Conservation (phyloP, 1,139 yeast species). For the Yamadazyma blattariae region DNA sequence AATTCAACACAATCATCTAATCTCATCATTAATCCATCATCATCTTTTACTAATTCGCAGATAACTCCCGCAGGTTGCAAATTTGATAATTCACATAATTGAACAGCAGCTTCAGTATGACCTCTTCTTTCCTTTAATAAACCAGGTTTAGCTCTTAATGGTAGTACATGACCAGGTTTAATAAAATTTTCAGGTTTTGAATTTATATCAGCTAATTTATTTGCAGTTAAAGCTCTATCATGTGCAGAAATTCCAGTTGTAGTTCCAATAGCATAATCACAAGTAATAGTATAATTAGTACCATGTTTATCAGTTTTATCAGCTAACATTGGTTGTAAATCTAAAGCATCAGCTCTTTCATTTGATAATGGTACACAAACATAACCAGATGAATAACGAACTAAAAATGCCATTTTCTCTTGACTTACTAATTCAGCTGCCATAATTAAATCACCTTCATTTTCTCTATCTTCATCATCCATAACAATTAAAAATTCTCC, state of each 20-base stretch:
- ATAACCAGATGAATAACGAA: constrained; percentile 85
- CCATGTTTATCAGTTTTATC: constrained; percentile 81
- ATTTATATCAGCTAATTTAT: constrained; percentile 60
- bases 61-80: constrained; percentile 87
- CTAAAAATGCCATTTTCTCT: constrained; percentile 91
- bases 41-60: constrained; percentile 90
- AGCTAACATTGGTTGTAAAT: constrained; percentile 75
- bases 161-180: constrained; percentile 92
- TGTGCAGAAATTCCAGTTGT: constrained; percentile 98
- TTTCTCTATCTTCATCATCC: constrained; percentile 95
- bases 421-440: constrained; percentile 83
- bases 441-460: constrained; percentile 94
- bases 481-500: constrained; percentile 92
- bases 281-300: constrained; percentile 93
- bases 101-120: constrained; percentile 98
- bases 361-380: constrained; percentile 88
- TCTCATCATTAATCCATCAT: constrained; percentile 96
- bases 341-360: constrained; percentile 73
- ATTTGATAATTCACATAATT: constrained; percentile 74
- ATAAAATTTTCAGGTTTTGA: constrained; percentile 64
- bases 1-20: constrained; percentile 79
- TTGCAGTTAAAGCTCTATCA: constrained; percentile 86
- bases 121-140: constrained; percentile 82
- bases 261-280: constrained; percentile 80
- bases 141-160: constrained; percentile 87